phyloP scores from a whole-genome alignment of 768 basidiomycete genomes.

The Kwoniella mangroviensis region DNA sequence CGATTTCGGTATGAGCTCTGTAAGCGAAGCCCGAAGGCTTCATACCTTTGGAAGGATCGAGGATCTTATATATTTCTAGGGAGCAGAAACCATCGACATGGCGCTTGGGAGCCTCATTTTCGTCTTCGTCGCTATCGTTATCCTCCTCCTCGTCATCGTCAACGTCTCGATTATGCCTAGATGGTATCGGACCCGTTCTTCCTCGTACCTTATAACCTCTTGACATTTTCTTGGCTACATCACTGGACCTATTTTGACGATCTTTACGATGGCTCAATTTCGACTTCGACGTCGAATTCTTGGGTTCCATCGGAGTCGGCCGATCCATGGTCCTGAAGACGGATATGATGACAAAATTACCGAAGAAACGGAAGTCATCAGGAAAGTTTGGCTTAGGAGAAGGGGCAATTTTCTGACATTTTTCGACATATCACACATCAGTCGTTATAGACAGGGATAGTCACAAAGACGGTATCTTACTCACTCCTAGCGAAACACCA shows the following conservation, averaged over 20 bases:
- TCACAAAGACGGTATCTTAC: background rate
- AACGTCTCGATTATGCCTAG: background rate
- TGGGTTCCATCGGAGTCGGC: background rate
- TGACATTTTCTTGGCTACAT: background rate
- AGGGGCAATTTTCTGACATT: background rate
- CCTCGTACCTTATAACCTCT: background rate
- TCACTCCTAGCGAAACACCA: constrained; percentile 3
- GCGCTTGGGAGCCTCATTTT: background rate
- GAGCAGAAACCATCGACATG: background rate
- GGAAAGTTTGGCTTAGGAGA: background rate
- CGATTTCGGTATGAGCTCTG: background rate
- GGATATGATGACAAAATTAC: background rate
- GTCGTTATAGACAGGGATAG: background rate
- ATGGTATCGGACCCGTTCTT: background rate
- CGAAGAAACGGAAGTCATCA: constrained; percentile 6
- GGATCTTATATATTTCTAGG: background rate
- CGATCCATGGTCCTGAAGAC: background rate
- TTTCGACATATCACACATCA: background rate
- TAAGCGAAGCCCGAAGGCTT: background rate
- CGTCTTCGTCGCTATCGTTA: background rate
- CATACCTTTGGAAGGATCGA: background rate
- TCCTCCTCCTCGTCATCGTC: background rate
- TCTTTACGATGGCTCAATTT: background rate
- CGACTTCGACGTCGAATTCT: background rate
- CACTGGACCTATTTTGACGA: too few relatives aligned